Evolutionary conservation across 371 early-diverging fungal genomes (phyloP).

Genomic region (Massospora cicadina): DNA sequence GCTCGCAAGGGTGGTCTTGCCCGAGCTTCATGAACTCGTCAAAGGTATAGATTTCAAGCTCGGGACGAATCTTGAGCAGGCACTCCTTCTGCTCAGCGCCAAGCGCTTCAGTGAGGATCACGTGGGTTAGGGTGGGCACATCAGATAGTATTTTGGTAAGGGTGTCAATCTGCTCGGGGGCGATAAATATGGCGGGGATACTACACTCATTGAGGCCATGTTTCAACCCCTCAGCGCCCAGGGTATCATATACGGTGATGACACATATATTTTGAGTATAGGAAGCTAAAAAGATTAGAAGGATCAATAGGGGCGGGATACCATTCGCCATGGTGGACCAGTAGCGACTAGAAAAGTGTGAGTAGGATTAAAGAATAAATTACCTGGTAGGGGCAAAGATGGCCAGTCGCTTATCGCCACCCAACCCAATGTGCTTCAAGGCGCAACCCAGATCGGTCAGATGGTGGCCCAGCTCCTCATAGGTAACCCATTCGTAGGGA

Average conservation of each 20-base stretch:
- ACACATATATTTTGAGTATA: constrained; percentile 56
- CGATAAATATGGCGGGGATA: constrained; percentile 55
- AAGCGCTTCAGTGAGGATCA: constrained; percentile 57
- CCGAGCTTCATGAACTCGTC: constrained; percentile 46
- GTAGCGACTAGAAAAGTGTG: constrained; percentile 4
- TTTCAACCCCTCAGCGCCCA: constrained; percentile 70
- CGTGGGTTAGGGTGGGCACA: constrained; percentile 40
- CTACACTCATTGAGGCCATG: constrained; percentile 76
- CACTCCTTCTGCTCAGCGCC: constrained; percentile 25
- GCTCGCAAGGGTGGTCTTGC: constrained; percentile 32
- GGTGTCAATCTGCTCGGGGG: constrained; percentile 61
- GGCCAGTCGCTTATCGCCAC: constrained; percentile 1
- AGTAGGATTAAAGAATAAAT: background rate
- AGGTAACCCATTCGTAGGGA: constrained; percentile 43
- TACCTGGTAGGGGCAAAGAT: constrained; percentile 10
- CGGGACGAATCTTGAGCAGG: constrained; percentile 18
- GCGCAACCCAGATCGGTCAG: constrained; percentile 39
- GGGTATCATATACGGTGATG: constrained; percentile 74
- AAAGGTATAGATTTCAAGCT: constrained; percentile 26
- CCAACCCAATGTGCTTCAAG: constrained; percentile 16
- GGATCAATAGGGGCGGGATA: background rate
- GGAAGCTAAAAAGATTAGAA: constrained; percentile 19
- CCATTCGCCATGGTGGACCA: constrained; percentile 4
- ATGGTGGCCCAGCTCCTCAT: constrained; percentile 30
- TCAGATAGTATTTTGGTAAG: constrained; percentile 35